phyloP scores from a whole-genome alignment of 352 stramenopile species.

The Phytophthora pistaciae region DNA sequence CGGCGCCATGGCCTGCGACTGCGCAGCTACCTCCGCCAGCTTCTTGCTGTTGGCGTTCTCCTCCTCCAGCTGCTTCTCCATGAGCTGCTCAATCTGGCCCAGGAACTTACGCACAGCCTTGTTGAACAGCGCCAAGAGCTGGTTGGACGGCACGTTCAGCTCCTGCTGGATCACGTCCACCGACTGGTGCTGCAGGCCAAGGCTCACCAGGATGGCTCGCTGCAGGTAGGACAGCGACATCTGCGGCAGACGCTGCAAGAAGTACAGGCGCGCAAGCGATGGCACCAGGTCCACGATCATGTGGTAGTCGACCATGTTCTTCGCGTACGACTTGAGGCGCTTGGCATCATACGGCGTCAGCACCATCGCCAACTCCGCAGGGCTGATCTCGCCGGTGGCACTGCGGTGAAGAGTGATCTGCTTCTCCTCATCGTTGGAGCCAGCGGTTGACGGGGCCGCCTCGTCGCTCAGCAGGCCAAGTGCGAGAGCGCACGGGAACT shows the following conservation, averaged over 20 bases:
- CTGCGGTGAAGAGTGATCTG: slow-evolving; percentile 62
- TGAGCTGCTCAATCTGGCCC: slow-evolving; percentile 76
- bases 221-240: slow-evolving; percentile 96
- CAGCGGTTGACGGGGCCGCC: slow-evolving; percentile 32
- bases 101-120: slow-evolving; percentile 95
- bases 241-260: slow-evolving; percentile 94
- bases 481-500: slow-evolving; percentile 92
- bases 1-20: slow-evolving; percentile 82
- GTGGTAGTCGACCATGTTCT: slow-evolving; percentile 99
- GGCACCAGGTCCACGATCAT: slow-evolving; percentile 99
- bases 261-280: slow-evolving; percentile 96
- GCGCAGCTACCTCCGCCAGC: slow-evolving; percentile 53
- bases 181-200: slow-evolving; percentile 94
- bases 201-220: slow-evolving; percentile 95
- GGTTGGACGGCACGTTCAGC: slow-evolving; percentile 95
- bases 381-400: slow-evolving; percentile 79
- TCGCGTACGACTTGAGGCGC: slow-evolving; percentile 97
- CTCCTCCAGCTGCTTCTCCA: slow-evolving; percentile 88
- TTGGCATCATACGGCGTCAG: slow-evolving; percentile 98
- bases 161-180: slow-evolving; percentile 95
- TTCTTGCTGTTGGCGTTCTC: slow-evolving; percentile 71
- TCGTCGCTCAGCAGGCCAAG: slow-evolving; percentile 91
- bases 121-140: slow-evolving; percentile 99
- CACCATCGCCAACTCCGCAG: slow-evolving; percentile 92
- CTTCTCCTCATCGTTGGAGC: slow-evolving; percentile 22